These are phyloP conservation scores for Zoysia pacifica DNA, from an alignment of 176 grass and related monocot species.

Conservation along the genomic window DNA sequence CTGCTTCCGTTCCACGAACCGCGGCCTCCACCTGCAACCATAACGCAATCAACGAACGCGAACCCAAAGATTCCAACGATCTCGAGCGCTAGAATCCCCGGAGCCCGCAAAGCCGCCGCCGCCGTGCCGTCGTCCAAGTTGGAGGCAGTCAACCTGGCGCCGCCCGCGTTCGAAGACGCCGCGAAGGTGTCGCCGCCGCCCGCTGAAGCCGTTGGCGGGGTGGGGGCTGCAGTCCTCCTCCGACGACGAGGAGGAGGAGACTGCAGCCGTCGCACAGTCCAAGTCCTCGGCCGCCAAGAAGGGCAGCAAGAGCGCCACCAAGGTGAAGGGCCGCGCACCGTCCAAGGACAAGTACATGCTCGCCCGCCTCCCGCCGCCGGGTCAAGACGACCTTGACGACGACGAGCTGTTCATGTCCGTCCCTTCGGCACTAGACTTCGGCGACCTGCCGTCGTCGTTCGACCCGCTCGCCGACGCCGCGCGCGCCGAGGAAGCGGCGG, in stretches of 20 bases:
- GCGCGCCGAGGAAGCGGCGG: slow-evolving; percentile 40
- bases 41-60: slow-evolving; percentile 18
- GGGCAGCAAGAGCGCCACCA: not conserved
- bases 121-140: slow-evolving; percentile 14
- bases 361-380: not conserved
- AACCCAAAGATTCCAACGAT: slow-evolving; percentile 3
- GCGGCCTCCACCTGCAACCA: not conserved
- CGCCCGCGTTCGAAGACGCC: not conserved
- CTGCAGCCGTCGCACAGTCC: not conserved
- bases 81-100: not conserved
- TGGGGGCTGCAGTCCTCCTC: slow-evolving; percentile 1
- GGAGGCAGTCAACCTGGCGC: not conserved
- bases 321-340: not conserved
- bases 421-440: not conserved
- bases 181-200: not conserved
- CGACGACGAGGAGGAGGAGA: slow-evolving; percentile 26
- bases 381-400: not conserved
- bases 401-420: slow-evolving; percentile 51
- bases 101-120: not conserved
- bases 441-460: slow-evolving; percentile 40
- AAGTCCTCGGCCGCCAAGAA: not conserved
- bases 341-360: slow-evolving; percentile 25
- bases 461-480: slow-evolving; percentile 73
- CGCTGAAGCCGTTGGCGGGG: not conserved
- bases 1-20: not conserved